These are phyloP conservation scores for Paramarasmius palmivorus DNA, from an alignment of 1,284 basidiomycete genomes.

Conservation along the genomic window DNA sequence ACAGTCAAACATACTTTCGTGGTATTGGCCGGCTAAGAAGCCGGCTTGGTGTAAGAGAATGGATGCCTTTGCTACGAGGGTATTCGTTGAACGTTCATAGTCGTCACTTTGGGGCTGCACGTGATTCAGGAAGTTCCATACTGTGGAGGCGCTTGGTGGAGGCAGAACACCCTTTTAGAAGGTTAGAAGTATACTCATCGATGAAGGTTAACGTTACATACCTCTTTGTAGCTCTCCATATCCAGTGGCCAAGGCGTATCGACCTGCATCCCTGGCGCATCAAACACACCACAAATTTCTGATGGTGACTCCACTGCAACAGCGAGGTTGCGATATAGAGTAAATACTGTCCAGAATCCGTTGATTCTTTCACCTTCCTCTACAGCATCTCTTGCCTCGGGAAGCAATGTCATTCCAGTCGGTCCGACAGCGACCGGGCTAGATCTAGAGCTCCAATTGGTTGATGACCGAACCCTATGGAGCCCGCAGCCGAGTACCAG, in stretches of 20 bases:
- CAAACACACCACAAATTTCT: constrained; percentile 13
- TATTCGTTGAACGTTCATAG: not conserved
- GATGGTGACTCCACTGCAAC: constrained; percentile 28
- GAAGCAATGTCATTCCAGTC: constrained; percentile 1
- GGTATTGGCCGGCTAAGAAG: constrained; percentile 40
- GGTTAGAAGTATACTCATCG: not conserved
- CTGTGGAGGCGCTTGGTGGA: constrained; percentile 7
- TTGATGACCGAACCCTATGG: constrained; percentile 26
- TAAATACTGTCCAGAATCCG: constrained; percentile 38
- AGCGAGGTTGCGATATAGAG: constrained; percentile 32
- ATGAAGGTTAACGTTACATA: not conserved
- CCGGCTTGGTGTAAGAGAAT: constrained; percentile 42
- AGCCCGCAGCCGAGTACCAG: constrained; percentile 30
- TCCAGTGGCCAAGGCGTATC: constrained; percentile 19
- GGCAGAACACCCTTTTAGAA: constrained; percentile 13
- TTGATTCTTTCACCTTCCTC: constrained; percentile 39
- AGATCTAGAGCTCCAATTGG: not conserved
- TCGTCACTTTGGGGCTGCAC: constrained; percentile 3
- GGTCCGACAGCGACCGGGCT: not conserved
- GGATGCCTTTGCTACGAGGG: constrained; percentile 30
- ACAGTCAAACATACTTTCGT: constrained; percentile 32
- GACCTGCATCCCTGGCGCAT: constrained; percentile 15
- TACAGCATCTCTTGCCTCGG: constrained; percentile 14
- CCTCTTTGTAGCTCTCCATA: constrained; percentile 17
- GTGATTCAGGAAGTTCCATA: constrained; percentile 14